These are phyloP conservation scores for Bruguiera parviflora DNA, from an alignment of 345 rosid genomes.

Conservation along the genomic window DNA sequence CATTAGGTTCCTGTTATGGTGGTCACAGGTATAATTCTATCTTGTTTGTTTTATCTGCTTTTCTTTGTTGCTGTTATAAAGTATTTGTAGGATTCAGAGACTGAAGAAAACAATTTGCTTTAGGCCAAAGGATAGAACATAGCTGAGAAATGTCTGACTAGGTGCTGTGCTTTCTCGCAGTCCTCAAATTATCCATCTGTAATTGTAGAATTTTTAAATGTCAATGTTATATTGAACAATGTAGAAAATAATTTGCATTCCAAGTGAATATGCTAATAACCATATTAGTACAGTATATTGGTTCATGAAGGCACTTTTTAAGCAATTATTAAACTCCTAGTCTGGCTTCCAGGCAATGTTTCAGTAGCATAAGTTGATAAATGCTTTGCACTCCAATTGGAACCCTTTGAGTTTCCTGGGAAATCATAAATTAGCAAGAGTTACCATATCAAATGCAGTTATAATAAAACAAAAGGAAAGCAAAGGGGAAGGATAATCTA, in stretches of 20 bases:
- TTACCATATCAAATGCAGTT: neutral
- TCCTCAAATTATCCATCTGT: neutral
- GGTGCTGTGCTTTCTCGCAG: neutral
- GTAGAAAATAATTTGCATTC: neutral
- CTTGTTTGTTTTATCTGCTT: constrained; percentile 8
- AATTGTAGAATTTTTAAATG: neutral
- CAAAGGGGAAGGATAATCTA: too few species aligned
- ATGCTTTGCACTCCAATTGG: neutral
- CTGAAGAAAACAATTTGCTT: neutral
- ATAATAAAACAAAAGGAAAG: neutral
- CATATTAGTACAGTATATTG: too few species aligned
- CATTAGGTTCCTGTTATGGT: constrained; percentile 86
- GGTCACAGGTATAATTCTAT: constrained; percentile 76
- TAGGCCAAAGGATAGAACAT: neutral
- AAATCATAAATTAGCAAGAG: neutral
- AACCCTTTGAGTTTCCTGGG: neutral
- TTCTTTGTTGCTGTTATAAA: neutral
- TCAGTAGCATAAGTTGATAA: neutral
- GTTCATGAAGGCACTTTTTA: too few species aligned
- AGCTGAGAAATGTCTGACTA: neutral
- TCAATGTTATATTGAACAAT: neutral
- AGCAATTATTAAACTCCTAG: neutral
- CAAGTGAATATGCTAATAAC: too few species aligned
- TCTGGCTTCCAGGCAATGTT: neutral
- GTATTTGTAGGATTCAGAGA: neutral